These are phyloP conservation scores for Laetiporus sulphureus DNA, from an alignment of 1,284 basidiomycete genomes.

Conservation along the genomic window DNA sequence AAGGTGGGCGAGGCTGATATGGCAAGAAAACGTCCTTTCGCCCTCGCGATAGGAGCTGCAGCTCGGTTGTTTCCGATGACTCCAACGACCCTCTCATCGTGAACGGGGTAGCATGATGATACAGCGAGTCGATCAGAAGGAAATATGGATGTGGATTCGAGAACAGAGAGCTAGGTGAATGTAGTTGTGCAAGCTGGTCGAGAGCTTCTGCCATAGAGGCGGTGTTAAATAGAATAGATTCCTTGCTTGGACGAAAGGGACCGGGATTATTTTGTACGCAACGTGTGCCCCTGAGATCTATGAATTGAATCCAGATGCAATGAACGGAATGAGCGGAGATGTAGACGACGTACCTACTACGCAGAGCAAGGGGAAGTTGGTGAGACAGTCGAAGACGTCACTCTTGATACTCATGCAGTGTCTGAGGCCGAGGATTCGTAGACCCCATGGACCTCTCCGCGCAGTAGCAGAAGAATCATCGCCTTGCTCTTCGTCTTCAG, in stretches of 20 bases:
- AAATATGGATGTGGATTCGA: conserved; percentile 18
- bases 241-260: conserved; percentile 14
- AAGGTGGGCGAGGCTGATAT: neutral
- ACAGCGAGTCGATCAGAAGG: conserved; percentile 15
- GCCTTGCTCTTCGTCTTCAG: conserved; percentile 11
- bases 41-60: neutral
- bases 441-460: conserved; percentile 45
- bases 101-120: no score
- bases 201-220: conserved; percentile 11
- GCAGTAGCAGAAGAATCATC: neutral
- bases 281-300: conserved; percentile 48
- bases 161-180: conserved; percentile 14
- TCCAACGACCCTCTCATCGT: no score
- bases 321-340: neutral
- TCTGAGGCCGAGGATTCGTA: conserved; percentile 47
- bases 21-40: conserved; percentile 13
- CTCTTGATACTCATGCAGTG: conserved; percentile 40
- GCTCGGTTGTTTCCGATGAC: no score
- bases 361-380: conserved; percentile 44
- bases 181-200: conserved; percentile 24
- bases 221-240: conserved; percentile 21
- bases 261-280: conserved; percentile 24
- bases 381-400: conserved; percentile 32
- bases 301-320: conserved; percentile 5
- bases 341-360: conserved; percentile 41